Conservation (phyloP, 2,329 filamentous ascomycete genomes). For the Sporothrix phasma region DNA sequence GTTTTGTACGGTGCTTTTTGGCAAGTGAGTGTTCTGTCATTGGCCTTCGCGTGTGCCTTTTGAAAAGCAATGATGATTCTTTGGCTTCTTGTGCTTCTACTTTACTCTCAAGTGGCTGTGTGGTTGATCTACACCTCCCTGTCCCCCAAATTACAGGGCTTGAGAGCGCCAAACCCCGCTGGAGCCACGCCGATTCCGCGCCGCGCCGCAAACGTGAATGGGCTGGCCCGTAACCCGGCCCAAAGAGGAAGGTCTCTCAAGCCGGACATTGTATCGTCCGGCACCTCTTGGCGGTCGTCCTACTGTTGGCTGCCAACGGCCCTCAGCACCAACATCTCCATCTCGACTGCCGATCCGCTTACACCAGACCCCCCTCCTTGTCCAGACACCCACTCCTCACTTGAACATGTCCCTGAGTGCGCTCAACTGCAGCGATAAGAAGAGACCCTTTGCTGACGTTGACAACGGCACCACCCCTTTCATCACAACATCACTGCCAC, state of each 20-base stretch:
- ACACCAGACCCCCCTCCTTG: slow-evolving; percentile 1
- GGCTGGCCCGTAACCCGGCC: background rate
- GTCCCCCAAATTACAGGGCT: background rate
- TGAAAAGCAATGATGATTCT: background rate
- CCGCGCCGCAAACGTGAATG: background rate
- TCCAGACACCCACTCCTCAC: background rate
- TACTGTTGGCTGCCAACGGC: too few species aligned
- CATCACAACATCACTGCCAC: background rate
- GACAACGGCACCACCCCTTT: background rate
- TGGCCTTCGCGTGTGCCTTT: background rate
- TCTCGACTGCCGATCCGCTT: background rate
- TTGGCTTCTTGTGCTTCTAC: too few species aligned
- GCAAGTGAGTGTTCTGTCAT: background rate
- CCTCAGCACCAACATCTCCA: background rate
- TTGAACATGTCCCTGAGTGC: background rate
- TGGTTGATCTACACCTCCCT: background rate
- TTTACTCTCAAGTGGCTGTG: too few species aligned
- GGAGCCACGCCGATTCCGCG: background rate
- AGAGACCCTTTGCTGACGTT: background rate
- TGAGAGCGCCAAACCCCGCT: background rate
- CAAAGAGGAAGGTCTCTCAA: background rate
- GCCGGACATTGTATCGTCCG: background rate
- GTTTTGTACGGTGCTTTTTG: background rate
- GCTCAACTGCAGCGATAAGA: background rate
- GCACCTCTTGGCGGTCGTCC: too few species aligned